Conservation (phyloP, 805 yeast species). For the Spathaspora passalidarum region DNA sequence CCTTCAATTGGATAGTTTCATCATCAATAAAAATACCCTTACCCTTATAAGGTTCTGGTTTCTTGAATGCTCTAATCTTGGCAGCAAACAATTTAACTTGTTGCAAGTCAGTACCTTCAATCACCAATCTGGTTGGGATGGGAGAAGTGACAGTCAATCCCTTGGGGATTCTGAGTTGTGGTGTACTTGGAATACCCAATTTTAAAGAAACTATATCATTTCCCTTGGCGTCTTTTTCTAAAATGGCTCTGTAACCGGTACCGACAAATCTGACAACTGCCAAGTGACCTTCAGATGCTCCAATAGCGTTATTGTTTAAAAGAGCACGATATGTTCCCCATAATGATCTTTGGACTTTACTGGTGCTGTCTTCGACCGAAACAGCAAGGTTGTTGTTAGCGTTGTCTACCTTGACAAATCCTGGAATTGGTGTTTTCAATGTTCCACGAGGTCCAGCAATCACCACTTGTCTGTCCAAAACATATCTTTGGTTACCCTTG, state of each 20-base stretch:
- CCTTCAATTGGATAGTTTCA: constrained; percentile 88
- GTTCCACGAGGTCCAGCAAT: constrained; percentile 79
- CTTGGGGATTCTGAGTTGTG: constrained; percentile 72
- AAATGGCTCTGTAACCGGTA: constrained; percentile 89
- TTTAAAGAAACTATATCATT: constrained; percentile 66
- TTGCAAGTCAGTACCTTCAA: constrained; percentile 88
- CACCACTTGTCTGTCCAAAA: constrained; percentile 55
- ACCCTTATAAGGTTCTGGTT: constrained; percentile 98
- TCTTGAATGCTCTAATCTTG: constrained; percentile 76
- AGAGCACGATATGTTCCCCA: constrained; percentile 94
- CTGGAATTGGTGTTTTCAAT: constrained; percentile 64
- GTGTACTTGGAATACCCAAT: constrained; percentile 83
- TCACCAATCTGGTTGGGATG: constrained; percentile 76
- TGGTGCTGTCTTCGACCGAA: constrained; percentile 51
- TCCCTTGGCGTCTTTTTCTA: constrained; percentile 54
- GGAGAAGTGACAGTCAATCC: constrained; percentile 76
- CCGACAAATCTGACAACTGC: constrained; percentile 88
- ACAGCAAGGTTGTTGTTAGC: constrained; percentile 46
- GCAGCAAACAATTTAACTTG: constrained; percentile 88
- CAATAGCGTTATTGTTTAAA: constrained; percentile 73
- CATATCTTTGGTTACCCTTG: constrained; percentile 61
- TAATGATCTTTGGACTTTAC: constrained; percentile 74
- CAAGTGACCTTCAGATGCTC: constrained; percentile 91
- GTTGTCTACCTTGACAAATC: constrained; percentile 47
- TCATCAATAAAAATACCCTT: constrained; percentile 92